Percentiles rank a stretch among this genome's conserved stretches.
phyloP scores from a whole-genome alignment of 768 basidiomycete genomes.

The Pluteus cervinus region DNA sequence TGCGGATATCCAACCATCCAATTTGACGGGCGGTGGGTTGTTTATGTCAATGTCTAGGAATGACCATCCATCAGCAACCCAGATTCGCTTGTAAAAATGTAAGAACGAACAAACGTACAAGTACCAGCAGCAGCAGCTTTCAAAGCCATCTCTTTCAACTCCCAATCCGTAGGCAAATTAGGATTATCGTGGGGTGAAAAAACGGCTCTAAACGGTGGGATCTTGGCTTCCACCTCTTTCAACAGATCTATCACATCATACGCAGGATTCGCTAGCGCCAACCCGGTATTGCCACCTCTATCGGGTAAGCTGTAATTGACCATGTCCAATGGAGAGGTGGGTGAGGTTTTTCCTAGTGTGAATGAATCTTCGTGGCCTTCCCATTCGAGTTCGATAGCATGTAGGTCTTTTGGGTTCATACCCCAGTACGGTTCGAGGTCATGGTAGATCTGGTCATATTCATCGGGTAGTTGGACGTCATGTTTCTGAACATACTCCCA shows the following conservation, averaged over 20 bases:
- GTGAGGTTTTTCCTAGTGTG: constrained; percentile 30
- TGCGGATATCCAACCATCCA: constrained; percentile 33
- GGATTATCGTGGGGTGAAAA: constrained; percentile 49
- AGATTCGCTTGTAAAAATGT: neutral
- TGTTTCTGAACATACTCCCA: constrained; percentile 52
- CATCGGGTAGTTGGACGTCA: constrained; percentile 72
- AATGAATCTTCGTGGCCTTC: constrained; percentile 32
- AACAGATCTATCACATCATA: constrained; percentile 33
- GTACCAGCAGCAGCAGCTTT: constrained; percentile 29
- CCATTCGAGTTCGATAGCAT: constrained; percentile 26
- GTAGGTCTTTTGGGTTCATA: constrained; percentile 36
- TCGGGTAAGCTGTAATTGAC: constrained; percentile 23
- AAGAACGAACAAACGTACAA: constrained; percentile 21
- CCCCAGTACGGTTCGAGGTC: constrained; percentile 83
- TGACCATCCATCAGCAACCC: neutral
- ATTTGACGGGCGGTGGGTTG: constrained; percentile 21
- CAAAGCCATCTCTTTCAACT: constrained; percentile 26
- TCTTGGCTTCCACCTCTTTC: constrained; percentile 28
- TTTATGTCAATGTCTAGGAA: constrained; percentile 28
- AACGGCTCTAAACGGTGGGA: constrained; percentile 44
- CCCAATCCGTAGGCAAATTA: constrained; percentile 29
- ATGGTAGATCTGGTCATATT: constrained; percentile 66
- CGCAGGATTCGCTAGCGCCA: constrained; percentile 21
- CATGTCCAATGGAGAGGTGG: constrained; percentile 18
- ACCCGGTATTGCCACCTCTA: constrained; percentile 14